Evolutionary conservation across 78 protist species (phyloP), one percentile per base, ranked within the genome.

Genomic region (Dictyostelium intermedium): DNA sequence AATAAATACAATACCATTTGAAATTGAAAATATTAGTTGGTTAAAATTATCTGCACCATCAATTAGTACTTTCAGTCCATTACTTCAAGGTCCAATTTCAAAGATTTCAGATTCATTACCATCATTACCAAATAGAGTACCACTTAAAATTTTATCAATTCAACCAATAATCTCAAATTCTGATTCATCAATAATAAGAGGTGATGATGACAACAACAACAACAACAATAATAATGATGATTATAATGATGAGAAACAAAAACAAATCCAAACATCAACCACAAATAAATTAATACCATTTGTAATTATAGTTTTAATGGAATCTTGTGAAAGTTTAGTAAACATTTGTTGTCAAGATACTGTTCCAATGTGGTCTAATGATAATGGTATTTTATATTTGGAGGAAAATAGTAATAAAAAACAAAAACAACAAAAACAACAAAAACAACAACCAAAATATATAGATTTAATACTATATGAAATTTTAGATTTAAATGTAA

Each of bases 351-450:
- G 77, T 39, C 69, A 53, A 37, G 92, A 86, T n/a, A 50, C 83
- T 20, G 3, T 86, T 60, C 92, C 92, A 56, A 41, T 85, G 63
- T 85, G 91, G 91, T 45, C 82, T 32, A 85, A 85, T 11, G 37
- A 41, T 18, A 78, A 78, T 78, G 47, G 81, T 74, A 37, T 27
- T 8, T 37, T 78, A 35, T 78, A 39, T 78, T 10, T 39, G 7
- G 83, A 78, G 25, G 14, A 78, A n/a, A 50, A 41, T 41, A 73
- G 5, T 34, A 30, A 11, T 73, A 50, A 50, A 50, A 50, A 56
- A 56, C 0, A 56, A 56, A 20, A 56, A 56, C 0, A 20, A 56
- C 66, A 39, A 39, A 2, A 39, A 39, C 43, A 39, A 39, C 43
- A 39, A 39, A 7, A 66, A 53, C 35, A 84, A 7, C 50, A 16